phyloP scores from a whole-genome alignment of 2,329 filamentous ascomycete species.

The Xylariaceae sp. region DNA sequence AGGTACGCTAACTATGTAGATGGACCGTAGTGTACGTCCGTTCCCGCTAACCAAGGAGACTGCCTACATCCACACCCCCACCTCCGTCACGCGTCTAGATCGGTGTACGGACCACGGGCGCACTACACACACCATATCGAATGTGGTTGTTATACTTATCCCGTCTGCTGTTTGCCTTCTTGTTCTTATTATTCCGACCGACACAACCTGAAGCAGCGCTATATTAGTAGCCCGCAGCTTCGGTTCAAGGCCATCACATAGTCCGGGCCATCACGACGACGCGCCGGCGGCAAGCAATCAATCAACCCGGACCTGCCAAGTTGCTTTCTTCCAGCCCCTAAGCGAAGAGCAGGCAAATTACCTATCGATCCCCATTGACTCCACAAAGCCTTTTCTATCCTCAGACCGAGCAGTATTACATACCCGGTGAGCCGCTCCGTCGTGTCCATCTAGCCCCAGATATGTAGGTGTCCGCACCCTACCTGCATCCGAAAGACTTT shows the following conservation, averaged over 20 bases:
- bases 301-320: not conserved
- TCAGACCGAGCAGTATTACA: not conserved
- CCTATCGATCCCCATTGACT: not conserved
- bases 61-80: not conserved
- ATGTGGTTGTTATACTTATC: not conserved
- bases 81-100: not conserved
- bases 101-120: too few relatives aligned
- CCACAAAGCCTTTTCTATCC: not conserved
- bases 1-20: too few relatives aligned
- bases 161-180: not conserved
- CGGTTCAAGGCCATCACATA: not conserved
- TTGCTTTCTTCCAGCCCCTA: not conserved
- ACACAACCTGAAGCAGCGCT: not conserved
- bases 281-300: constrained; percentile 13
- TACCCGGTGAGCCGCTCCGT: constrained; percentile 2
- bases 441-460: constrained; percentile 11
- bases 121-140: not conserved
- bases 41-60: too few relatives aligned
- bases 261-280: not conserved
- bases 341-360: not conserved
- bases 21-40: too few relatives aligned
- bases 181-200: not conserved
- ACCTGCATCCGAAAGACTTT: constrained; percentile 10
- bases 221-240: constrained; percentile 14
- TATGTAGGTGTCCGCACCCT: constrained; percentile 19